Evolutionary conservation across 805 yeast genomes (phyloP).

Genomic region (Candida lessepsii): DNA sequence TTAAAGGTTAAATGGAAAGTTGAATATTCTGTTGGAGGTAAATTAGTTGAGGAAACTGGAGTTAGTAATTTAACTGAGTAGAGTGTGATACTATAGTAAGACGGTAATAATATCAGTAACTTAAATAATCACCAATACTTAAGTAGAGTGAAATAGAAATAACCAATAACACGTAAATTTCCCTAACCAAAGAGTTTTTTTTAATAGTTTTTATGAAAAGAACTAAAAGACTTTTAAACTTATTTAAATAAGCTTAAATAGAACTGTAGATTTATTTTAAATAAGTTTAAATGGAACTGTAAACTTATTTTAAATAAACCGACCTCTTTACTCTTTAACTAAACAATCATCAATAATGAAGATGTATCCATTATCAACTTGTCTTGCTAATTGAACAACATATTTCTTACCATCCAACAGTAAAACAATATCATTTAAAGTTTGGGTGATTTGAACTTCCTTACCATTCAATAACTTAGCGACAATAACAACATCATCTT

Average conservation of each 20-base stretch:
- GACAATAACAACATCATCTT: neutral
- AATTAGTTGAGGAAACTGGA: slow-evolving; percentile 55
- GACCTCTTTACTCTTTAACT: slow-evolving; percentile 9
- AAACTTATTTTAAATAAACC: too few species aligned
- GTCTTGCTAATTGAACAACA: slow-evolving; percentile 24
- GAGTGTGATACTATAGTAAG: slow-evolving; percentile 2
- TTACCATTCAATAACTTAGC: slow-evolving; percentile 17
- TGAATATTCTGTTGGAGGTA: slow-evolving; percentile 51
- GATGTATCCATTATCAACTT: slow-evolving; percentile 40
- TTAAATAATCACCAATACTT: too few species aligned
- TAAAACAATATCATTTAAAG: slow-evolving; percentile 8
- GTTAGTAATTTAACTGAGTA: slow-evolving; percentile 28
- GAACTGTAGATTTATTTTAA: too few species aligned
- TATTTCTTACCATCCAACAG: slow-evolving; percentile 15
- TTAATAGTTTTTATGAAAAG: too few species aligned
- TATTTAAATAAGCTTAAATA: too few species aligned
- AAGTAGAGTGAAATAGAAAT: too few species aligned
- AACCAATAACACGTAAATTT: too few species aligned
- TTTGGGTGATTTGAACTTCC: slow-evolving; percentile 11
- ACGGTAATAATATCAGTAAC: too few species aligned
- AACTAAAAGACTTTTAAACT: too few species aligned
- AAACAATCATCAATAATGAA: slow-evolving; percentile 38
- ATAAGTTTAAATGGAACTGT: too few species aligned
- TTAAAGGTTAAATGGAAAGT: slow-evolving; percentile 78
- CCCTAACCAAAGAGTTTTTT: too few species aligned